Evolutionary conservation across 495 filamentous ascomycete species (phyloP).

Genomic region (Cudoniella acicularis): DNA sequence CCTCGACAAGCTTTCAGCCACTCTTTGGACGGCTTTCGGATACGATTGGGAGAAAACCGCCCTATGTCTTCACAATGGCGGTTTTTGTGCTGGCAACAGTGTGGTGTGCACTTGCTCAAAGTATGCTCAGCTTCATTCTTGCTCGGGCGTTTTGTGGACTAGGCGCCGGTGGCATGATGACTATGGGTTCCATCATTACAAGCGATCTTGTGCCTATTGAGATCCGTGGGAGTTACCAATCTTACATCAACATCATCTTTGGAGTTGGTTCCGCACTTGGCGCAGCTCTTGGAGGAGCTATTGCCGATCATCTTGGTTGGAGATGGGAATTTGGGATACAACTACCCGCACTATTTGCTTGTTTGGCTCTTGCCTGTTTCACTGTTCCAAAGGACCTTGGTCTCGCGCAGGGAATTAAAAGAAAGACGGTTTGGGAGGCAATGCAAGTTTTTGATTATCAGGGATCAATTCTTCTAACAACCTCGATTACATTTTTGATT

Average conservation of each 20-base stretch:
- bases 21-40: slow-evolving; percentile 71
- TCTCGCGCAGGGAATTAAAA: slow-evolving; percentile 42
- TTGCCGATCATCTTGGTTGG: slow-evolving; percentile 74
- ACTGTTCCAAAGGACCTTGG: slow-evolving; percentile 61
- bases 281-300: slow-evolving; percentile 66
- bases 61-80: slow-evolving; percentile 59
- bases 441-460: slow-evolving; percentile 64
- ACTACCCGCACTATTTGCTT: slow-evolving; percentile 58
- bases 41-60: slow-evolving; percentile 64
- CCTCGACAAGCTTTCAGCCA: slow-evolving; percentile 69
- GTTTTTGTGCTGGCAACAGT: slow-evolving; percentile 64
- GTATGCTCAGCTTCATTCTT: slow-evolving; percentile 67
- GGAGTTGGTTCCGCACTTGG: slow-evolving; percentile 61
- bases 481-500: slow-evolving; percentile 62
- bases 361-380: slow-evolving; percentile 50
- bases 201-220: slow-evolving; percentile 75
- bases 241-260: slow-evolving; percentile 68
- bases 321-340: slow-evolving; percentile 63
- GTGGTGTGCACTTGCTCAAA: slow-evolving; percentile 70
- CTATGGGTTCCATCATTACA: slow-evolving; percentile 68
- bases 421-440: slow-evolving; percentile 49
- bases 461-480: slow-evolving; percentile 63
- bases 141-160: slow-evolving; percentile 71
- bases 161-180: slow-evolving; percentile 69
- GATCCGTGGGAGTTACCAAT: slow-evolving; percentile 67